Evolutionary conservation across 805 yeast genomes (phyloP), one percentile per base, ranked within the genome.

Genomic region (Geotrichum ghanense): DNA sequence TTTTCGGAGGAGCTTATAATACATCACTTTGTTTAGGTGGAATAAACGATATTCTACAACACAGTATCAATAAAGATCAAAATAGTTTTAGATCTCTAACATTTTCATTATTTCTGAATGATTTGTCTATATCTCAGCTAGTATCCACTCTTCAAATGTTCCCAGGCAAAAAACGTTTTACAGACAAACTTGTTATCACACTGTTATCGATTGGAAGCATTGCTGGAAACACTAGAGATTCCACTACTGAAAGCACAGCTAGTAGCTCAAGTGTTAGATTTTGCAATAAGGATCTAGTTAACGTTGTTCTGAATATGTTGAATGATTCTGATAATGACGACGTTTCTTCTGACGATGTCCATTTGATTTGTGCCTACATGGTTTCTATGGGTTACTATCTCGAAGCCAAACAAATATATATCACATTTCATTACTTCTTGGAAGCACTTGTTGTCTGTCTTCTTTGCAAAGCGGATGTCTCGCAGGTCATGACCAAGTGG

Each of bases 361-460:
- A 39, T n/a, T 39, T 39, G 14, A 22, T 39, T 12, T 39, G 42
- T n/a, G 5, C 24, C 5, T 39, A 21, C 17, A 20, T 39, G 24
- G 42, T 39, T 39, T 39, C 42, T 5, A 20, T 39, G 23, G 24
- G 16, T n/a, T 22, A 21, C 22, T 5, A 21, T 21, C 14, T 20
- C 7, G 25, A 39, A 21, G 42, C 42, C 14, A 21, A 5, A 10
- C 25, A 39, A 12, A 12, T 39, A 12, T 39, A 39, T 39, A 6
- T 39, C 14, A 7, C 12, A 14, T 22, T 21, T 16, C 19, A 39
- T 5, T 39, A 19, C 42, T 39, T 7, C n/a, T 21, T 39, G 17
- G 42, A 39, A 21, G 42, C 42, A 6, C 17, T 39, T 21, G 25
- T n/a, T 6, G 42, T 39, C n/a, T 39, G 25, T 39, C 25, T 39